These are phyloP conservation scores for Phalaenopsis hybrid DNA, from an alignment of 116 monocot genomes.

Conservation along the genomic window DNA sequence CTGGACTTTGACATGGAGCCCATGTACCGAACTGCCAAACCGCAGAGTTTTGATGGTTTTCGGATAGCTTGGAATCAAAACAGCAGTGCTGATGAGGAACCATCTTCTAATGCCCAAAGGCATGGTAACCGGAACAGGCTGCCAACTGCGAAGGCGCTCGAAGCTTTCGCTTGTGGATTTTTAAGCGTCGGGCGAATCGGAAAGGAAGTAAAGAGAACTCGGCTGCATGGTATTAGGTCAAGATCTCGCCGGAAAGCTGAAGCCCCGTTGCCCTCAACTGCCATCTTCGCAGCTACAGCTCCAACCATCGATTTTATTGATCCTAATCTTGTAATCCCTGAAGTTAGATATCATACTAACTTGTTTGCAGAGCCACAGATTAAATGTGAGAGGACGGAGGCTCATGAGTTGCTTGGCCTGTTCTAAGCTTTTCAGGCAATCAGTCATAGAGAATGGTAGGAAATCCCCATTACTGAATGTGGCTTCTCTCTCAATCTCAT, in stretches of 20 bases:
- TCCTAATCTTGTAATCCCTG: not conserved
- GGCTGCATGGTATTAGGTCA: not conserved
- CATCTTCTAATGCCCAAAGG: conserved; percentile 14
- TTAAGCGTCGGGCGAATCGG: conserved; percentile 28
- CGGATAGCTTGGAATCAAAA: not conserved
- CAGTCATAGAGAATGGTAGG: too few species aligned
- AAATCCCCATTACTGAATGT: too few species aligned
- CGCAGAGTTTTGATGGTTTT: not conserved
- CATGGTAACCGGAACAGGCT: conserved; percentile 60
- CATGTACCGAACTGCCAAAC: not conserved
- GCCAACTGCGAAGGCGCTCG: conserved; percentile 44
- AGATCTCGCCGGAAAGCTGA: conserved; percentile 7
- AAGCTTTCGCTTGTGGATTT: conserved; percentile 62
- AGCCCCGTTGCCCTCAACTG: not conserved
- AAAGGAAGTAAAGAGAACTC: conserved; percentile 3
- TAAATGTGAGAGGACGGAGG: not conserved
- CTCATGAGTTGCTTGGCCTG: not conserved
- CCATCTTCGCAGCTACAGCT: not conserved
- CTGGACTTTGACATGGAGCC: conserved; percentile 15
- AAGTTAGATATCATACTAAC: not conserved
- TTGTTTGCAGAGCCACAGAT: conserved; percentile 5
- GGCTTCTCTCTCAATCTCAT: too few species aligned
- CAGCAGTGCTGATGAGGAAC: conserved; percentile 8
- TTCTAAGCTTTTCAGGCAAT: not conserved
- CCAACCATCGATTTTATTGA: not conserved